phyloP scores from a whole-genome alignment of 805 yeast species.

The Grigorovia humatica region DNA sequence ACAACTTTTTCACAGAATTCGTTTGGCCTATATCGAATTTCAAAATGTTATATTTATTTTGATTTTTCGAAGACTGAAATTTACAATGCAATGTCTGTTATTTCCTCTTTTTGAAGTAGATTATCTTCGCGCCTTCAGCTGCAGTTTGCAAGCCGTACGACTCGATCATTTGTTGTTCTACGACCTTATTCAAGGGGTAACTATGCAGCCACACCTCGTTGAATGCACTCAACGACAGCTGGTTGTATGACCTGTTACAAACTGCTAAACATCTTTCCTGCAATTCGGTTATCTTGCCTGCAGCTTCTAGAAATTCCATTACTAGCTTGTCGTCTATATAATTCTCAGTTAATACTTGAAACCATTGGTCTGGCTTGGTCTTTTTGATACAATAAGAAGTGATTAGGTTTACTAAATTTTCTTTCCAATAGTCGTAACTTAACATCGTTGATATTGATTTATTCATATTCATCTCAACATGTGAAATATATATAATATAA shows the following conservation, averaged over 20 bases:
- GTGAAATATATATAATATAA: constrained; percentile 13
- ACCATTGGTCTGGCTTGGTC: constrained; percentile 9
- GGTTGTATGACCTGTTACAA: constrained; percentile 14
- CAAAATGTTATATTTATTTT: too few relatives aligned
- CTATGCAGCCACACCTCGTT: constrained; percentile 10
- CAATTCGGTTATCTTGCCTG: constrained; percentile 12
- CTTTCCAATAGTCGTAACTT: not conserved
- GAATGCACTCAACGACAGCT: constrained; percentile 10
- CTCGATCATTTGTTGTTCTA: not conserved
- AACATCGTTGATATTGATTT: constrained; percentile 4
- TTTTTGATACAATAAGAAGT: constrained; percentile 1
- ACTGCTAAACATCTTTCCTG: constrained; percentile 6
- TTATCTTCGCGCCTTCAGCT: constrained; percentile 3
- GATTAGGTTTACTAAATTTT: not conserved
- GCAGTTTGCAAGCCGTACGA: constrained; percentile 4
- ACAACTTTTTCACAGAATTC: too few relatives aligned
- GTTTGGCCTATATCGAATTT: too few relatives aligned
- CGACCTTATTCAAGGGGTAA: not conserved
- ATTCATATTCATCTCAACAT: constrained; percentile 11
- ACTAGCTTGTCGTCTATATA: constrained; percentile 1
- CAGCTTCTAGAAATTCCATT: constrained; percentile 6
- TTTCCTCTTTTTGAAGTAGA: constrained; percentile 8
- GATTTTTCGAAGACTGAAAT: not conserved
- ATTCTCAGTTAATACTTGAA: constrained; percentile 4
- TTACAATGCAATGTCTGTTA: not conserved